Percentiles rank a stretch among this genome's conserved stretches.
Conservation (phyloP, 2,329 filamentous ascomycete genomes). For the Neofusicoccum ribis region DNA sequence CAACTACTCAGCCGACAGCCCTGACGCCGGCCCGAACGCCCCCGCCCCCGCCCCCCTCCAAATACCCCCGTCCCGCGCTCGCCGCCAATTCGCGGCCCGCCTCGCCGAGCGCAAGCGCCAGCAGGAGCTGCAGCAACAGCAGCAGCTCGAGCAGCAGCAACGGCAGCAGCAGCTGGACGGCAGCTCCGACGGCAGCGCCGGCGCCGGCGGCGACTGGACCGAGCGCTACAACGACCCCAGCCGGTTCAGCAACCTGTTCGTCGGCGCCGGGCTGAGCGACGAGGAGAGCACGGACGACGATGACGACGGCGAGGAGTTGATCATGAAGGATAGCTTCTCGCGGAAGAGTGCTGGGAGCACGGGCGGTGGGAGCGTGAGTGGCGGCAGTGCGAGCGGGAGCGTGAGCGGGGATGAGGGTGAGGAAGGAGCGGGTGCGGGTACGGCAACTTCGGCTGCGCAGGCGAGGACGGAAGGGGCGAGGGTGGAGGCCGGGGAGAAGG, state of each 20-base stretch:
- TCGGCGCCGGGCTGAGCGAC: not conserved
- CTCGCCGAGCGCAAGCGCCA: constrained; percentile 57
- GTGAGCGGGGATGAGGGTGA: not conserved
- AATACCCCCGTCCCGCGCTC: constrained; percentile 80
- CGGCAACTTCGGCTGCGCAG: not conserved
- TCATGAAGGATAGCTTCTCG: constrained; percentile 17
- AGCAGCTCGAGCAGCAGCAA: not conserved
- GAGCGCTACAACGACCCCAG: constrained; percentile 1
- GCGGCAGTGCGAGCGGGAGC: not conserved
- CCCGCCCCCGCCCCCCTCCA: constrained; percentile 70
- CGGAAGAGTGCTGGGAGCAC: constrained; percentile 1
- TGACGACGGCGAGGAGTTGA: constrained; percentile 4
- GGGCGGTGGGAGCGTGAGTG: not conserved
- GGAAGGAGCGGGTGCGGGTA: not conserved
- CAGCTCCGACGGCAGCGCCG: not conserved
- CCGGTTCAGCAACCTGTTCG: constrained; percentile 16
- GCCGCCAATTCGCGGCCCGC: constrained; percentile 85
- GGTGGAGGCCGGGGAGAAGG: too few species aligned
- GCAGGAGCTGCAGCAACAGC: not conserved
- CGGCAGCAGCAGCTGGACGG: not conserved
- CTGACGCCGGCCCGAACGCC: constrained; percentile 52
- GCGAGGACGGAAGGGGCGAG: not conserved
- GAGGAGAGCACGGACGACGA: constrained; percentile 2
- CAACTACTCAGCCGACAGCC: constrained; percentile 6
- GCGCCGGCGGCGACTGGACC: not conserved